Base-by-base conservation (phyloP, 2,329 filamentous ascomycete species). In the Paraphaeosphaeria sporulosa region DNA sequence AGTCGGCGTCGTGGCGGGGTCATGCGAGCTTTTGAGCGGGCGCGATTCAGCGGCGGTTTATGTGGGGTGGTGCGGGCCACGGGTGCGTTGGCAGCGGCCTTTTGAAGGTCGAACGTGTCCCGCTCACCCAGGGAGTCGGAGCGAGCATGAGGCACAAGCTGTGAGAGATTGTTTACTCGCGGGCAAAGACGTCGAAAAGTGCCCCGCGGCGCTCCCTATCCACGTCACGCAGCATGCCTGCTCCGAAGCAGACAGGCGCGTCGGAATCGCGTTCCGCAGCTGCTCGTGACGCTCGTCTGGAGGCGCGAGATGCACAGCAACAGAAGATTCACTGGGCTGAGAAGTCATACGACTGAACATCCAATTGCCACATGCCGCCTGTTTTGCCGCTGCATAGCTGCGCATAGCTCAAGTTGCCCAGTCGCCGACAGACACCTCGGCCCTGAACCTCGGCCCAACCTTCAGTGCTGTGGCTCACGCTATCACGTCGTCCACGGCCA, bases 101-200 rank as follows among this genome's bases (percentile, higher is more conserved):
- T 21, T 42, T 30, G 36, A 30, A 34, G 42, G 23, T 17, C 47
- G 19, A 30, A 42, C 30, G 38, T 42, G 52, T 46, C 70, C 68
- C 72, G 70, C 72, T 72, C 72, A 73, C 71, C 71, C 72, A 73
- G 71, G 70, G 62, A 47, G 25, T n/a, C 30, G 27, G 8, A 21
- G 27, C 9, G 32, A 47, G 34, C 58, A 52, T 62, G 62, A 57
- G 48, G 62, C 63, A 57, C 30, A 43, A 47, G 43, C 52, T 47
- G 62, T 63, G 25, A 21, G 55, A 62, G 58, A 50, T 46, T 63
- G 60, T 60, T 59, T 68, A 64, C 58, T 47, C 49, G 13, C 21
- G 57, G 4, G 6, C 44, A 40, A 27, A 43, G 57, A 58, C 43
- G 56, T 51, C 58, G 32, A 68, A 60, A 63, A 67, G 62, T 55